Evolutionary conservation across 1,284 basidiomycete species (phyloP), one percentile per base, ranked within the genome.

Genomic region (Ustilago shanxiensis): DNA sequence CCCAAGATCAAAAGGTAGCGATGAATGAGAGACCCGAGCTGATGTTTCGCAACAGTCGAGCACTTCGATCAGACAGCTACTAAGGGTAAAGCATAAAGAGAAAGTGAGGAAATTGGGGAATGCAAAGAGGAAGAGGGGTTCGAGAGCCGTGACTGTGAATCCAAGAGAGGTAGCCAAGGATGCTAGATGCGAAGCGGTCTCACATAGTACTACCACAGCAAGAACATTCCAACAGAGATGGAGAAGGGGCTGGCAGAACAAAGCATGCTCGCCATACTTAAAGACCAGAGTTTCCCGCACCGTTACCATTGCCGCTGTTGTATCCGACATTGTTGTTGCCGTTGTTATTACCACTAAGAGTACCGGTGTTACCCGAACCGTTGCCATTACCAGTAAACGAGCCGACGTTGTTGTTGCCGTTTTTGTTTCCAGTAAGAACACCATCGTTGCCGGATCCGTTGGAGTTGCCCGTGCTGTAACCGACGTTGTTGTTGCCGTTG

Each of bases 61-160:
- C 55, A 14, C 55, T 33, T 57, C 55, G 41, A 57, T 57, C 55
- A 47, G 41, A 39, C 33, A 28, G 18, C 3, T 20, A 55, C 35
- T 3, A 55, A 39, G 51, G 7, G 51, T 33, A n/a, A n/a, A 57
- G 37, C 26, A 31, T 10, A 31, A 57, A 57, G n/a, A 22, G 51
- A 10, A 53, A 31, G 28, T 16, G 31, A 20, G 18, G 16, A 57
- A 22, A 20, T n/a, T n/a, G n/a, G n/a, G n/a, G n/a, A n/a, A n/a
- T n/a, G n/a, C n/a, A n/a, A n/a, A n/a, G n/a, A n/a, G n/a, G n/a
- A n/a, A n/a, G n/a, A n/a, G n/a, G n/a, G n/a, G n/a, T n/a, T n/a
- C n/a, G n/a, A n/a, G n/a, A n/a, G n/a, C n/a, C n/a, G n/a, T n/a
- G n/a, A n/a, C n/a, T n/a, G n/a, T n/a, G n/a, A n/a, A n/a, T n/a